A percentile compares a stretch with the other conserved stretches of the same genome.
Conservation (phyloP, 1,284 basidiomycete genomes). For the Moesziomyces parantarcticus region DNA sequence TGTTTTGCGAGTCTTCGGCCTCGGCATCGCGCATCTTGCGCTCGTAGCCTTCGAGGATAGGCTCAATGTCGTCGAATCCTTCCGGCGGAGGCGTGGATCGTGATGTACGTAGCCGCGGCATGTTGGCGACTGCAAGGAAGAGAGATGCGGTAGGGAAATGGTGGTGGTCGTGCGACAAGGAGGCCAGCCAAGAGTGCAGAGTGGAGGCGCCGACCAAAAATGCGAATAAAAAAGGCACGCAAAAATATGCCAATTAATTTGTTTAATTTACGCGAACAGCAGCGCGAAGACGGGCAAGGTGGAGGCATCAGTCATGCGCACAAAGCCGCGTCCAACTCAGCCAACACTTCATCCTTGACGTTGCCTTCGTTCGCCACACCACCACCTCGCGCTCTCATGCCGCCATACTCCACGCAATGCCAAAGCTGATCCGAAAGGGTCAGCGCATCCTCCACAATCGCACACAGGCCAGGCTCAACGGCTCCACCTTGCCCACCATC, state of each 20-base stretch:
- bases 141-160: neutral
- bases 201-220: conserved; percentile 6
- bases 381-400: neutral
- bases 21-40: conserved; percentile 72
- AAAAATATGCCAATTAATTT: conserved; percentile 2
- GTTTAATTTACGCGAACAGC: conserved; percentile 18
- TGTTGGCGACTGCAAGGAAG: conserved; percentile 66
- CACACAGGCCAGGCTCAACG: conserved; percentile 22
- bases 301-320: conserved; percentile 13
- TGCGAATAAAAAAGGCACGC: conserved; percentile 2
- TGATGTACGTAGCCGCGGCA: conserved; percentile 95
- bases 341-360: neutral
- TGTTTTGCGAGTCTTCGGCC: conserved; percentile 96
- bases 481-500: neutral
- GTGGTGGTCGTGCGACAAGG: neutral
- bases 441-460: conserved; percentile 42
- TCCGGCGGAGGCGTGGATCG: conserved; percentile 95
- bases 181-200: no score
- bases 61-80: conserved; percentile 94
- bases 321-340: conserved; percentile 13
- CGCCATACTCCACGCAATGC: conserved; percentile 15
- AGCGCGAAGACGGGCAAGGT: no score
- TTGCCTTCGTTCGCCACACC: neutral
- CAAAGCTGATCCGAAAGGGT: conserved; percentile 47
- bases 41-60: conserved; percentile 66